Conservation (phyloP, 2,329 filamentous ascomycete genomes). For the Macrophomina tecta region DNA sequence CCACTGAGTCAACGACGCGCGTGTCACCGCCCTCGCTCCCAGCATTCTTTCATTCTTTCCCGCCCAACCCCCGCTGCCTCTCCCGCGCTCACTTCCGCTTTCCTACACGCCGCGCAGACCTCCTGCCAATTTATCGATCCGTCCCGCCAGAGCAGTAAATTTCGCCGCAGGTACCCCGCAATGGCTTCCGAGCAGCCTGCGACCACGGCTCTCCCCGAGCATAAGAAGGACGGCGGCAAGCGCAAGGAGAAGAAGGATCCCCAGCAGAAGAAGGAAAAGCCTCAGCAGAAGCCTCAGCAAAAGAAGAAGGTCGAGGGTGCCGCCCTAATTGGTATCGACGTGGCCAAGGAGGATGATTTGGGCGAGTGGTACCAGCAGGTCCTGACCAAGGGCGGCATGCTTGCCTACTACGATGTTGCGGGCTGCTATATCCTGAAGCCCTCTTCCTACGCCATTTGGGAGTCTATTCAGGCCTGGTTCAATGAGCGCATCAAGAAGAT, state of each 20-base stretch:
- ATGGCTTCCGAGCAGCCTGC: conserved; percentile 28
- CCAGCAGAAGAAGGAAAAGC: conserved; percentile 29
- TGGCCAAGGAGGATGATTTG: conserved; percentile 85
- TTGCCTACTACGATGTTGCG: conserved; percentile 98
- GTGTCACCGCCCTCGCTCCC: conserved; percentile 17
- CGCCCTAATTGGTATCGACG: conserved; percentile 83
- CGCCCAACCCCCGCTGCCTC: conserved; percentile 9
- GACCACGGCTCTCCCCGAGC: conserved; percentile 24
- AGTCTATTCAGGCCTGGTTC: conserved; percentile 65
- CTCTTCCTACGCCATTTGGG: conserved; percentile 71
- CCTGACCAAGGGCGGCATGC: conserved; percentile 94
- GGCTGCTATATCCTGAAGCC: conserved; percentile 87
- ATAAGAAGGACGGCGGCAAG: conserved; percentile 28
- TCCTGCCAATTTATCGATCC: not conserved
- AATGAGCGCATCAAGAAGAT: conserved; percentile 80
- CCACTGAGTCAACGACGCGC: conserved; percentile 24
- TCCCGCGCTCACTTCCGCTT: conserved; percentile 8
- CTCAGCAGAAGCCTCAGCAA: conserved; percentile 38
- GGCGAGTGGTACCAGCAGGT: conserved; percentile 97
- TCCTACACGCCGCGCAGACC: not conserved
- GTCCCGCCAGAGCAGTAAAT: not conserved
- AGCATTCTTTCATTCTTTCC: conserved; percentile 8
- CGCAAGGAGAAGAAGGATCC: conserved; percentile 30
- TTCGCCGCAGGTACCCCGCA: conserved; percentile 16
- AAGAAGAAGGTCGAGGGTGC: conserved; percentile 64